Percentiles rank a stretch among this genome's conserved stretches.
These are phyloP conservation scores for Suillus subluteus DNA, from an alignment of 768 basidiomycete genomes.

Conservation along the genomic window DNA sequence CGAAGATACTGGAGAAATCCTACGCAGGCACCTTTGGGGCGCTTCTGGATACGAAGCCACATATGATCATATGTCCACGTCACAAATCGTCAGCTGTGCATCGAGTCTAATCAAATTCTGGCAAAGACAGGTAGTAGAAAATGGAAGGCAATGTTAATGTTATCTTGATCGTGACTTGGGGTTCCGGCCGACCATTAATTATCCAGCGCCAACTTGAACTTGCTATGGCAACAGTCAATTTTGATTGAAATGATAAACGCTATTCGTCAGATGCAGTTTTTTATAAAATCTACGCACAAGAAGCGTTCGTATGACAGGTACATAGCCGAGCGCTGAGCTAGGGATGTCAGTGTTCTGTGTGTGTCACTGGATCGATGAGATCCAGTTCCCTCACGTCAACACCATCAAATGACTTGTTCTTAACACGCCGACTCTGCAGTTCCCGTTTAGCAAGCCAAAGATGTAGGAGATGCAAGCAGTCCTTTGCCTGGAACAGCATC, in stretches of 20 bases:
- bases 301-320: neutral
- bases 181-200: neutral
- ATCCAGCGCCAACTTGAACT: neutral
- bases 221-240: too few relatives aligned
- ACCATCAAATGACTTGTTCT: conserved; percentile 71
- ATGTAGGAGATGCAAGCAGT: conserved; percentile 67
- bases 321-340: neutral
- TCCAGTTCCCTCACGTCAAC: conserved; percentile 71
- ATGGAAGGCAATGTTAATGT: neutral
- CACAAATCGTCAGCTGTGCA: neutral
- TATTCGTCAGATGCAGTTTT: neutral
- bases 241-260: neutral
- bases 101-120: neutral
- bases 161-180: too few relatives aligned
- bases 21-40: neutral
- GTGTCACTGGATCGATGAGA: conserved; percentile 47
- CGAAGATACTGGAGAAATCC: neutral
- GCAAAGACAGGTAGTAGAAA: neutral
- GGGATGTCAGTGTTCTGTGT: conserved; percentile 16
- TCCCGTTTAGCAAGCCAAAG: conserved; percentile 74
- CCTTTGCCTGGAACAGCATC: conserved; percentile 53
- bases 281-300: conserved; percentile 2
- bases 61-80: neutral
- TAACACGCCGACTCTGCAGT: conserved; percentile 67
- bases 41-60: neutral